Evolutionary conservation across 164 flowering plant genomes (phyloP).

Genomic region (Nymphaea thermarum): DNA sequence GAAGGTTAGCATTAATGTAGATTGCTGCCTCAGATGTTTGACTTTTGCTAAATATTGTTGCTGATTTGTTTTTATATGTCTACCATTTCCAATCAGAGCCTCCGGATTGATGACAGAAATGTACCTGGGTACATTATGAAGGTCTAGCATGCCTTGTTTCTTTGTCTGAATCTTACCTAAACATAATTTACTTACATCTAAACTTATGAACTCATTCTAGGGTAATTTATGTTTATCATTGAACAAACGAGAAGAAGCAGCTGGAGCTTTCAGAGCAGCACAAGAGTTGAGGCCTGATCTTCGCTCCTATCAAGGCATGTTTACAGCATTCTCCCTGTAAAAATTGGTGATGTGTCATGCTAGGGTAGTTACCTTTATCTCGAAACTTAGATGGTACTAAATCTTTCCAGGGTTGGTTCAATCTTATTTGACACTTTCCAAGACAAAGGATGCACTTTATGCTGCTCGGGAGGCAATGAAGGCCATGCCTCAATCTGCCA

Average conservation of each 20-base stretch:
- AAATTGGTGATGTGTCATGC: too few relatives aligned
- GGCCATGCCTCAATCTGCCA: conserved; percentile 96
- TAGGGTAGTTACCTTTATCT: too few relatives aligned
- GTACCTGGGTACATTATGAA: conserved; percentile 79
- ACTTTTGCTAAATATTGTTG: neutral
- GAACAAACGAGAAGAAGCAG: conserved; percentile 83
- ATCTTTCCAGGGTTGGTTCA: conserved; percentile 75
- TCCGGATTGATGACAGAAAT: conserved; percentile 80
- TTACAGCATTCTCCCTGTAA: too few relatives aligned
- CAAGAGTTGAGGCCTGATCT: conserved; percentile 91
- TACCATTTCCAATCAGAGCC: conserved; percentile 48
- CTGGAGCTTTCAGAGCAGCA: conserved; percentile 75
- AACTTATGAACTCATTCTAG: conserved; percentile 26
- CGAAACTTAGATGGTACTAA: neutral
- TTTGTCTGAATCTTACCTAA: neutral
- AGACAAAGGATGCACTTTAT: conserved; percentile 81
- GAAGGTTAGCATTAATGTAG: conserved; percentile 38
- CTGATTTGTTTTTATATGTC: conserved; percentile 3
- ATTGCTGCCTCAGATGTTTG: neutral
- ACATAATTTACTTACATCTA: conserved; percentile 4
- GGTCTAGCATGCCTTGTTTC: conserved; percentile 26
- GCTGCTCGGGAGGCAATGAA: conserved; percentile 92
- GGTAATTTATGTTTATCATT: conserved; percentile 63
- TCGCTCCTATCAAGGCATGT: conserved; percentile 93
- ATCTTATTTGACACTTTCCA: conserved; percentile 69